Conservation (phyloP, 352 stramenopile species). For the Globisporangium irregulare region DNA sequence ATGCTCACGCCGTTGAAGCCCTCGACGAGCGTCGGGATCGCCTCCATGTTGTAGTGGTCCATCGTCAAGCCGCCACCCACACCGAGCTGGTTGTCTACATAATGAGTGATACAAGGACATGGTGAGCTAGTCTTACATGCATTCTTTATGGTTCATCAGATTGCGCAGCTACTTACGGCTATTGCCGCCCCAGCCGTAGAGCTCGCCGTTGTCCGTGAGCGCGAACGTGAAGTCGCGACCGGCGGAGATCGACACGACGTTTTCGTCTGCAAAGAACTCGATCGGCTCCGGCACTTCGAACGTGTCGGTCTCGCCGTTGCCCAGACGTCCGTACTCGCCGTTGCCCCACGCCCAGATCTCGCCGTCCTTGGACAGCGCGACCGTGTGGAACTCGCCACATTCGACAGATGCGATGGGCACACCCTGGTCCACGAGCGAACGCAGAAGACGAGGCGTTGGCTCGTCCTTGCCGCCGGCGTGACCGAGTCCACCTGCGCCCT, state of each 20-base stretch:
- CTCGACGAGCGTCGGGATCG: slow-evolving; percentile 86
- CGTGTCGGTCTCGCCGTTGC: slow-evolving; percentile 85
- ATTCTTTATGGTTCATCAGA: neutral
- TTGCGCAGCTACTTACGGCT: slow-evolving; percentile 58
- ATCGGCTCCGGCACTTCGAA: slow-evolving; percentile 81
- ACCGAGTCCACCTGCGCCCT: slow-evolving; percentile 68
- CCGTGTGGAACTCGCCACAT: slow-evolving; percentile 88
- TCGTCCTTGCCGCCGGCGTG: slow-evolving; percentile 76
- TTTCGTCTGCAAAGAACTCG: slow-evolving; percentile 79
- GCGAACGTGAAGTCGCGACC: slow-evolving; percentile 90
- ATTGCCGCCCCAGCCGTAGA: slow-evolving; percentile 92
- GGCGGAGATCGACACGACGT: slow-evolving; percentile 66
- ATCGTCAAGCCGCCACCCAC: slow-evolving; percentile 87
- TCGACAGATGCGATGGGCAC: slow-evolving; percentile 70
- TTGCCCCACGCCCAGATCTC: slow-evolving; percentile 92
- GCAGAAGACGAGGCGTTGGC: slow-evolving; percentile 59
- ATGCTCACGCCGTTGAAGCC: slow-evolving; percentile 61
- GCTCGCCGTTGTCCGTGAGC: slow-evolving; percentile 74
- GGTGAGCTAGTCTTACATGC: too few relatives aligned
- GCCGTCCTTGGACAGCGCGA: slow-evolving; percentile 83
- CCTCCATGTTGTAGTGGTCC: slow-evolving; percentile 94
- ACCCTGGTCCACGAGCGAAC: slow-evolving; percentile 75
- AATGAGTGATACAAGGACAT: neutral
- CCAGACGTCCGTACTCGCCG: slow-evolving; percentile 89
- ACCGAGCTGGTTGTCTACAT: slow-evolving; percentile 84